Evolutionary conservation across 257 asterid genomes (phyloP).

Genomic region (Schizonepeta tenuifolia): DNA sequence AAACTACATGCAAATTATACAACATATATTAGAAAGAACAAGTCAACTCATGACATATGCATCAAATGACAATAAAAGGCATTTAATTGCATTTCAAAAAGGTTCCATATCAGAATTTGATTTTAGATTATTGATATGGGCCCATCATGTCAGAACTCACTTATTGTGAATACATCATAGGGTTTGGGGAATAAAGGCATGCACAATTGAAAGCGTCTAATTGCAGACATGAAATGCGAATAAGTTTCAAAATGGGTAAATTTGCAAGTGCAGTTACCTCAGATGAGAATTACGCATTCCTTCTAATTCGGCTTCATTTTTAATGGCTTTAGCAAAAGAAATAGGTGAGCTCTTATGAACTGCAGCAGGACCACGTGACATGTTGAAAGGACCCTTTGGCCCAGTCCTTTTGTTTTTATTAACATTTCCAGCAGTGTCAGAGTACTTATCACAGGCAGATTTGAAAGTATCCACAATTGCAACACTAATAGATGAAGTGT

Average conservation of each 20-base stretch:
- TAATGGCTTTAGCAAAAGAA: slow-evolving; percentile 86
- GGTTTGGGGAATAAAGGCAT: not conserved
- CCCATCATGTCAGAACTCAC: not conserved
- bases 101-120: not conserved
- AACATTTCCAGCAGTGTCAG: slow-evolving; percentile 36
- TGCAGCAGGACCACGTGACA: slow-evolving; percentile 52
- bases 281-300: slow-evolving; percentile 93
- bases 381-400: slow-evolving; percentile 36
- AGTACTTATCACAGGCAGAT: slow-evolving; percentile 63
- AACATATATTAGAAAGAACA: not conserved
- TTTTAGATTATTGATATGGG: not conserved
- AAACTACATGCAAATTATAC: too few species aligned
- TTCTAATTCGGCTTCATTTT: slow-evolving; percentile 89
- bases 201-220: slow-evolving; percentile 4
- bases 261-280: slow-evolving; percentile 52
- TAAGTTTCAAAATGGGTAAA: not conserved
- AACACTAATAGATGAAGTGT: slow-evolving; percentile 81
- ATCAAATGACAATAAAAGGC: not conserved
- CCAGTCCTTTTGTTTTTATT: slow-evolving; percentile 34
- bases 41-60: not conserved
- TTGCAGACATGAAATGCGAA: slow-evolving; percentile 11
- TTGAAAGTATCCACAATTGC: slow-evolving; percentile 74
- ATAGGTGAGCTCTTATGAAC: slow-evolving; percentile 75
- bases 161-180: not conserved
- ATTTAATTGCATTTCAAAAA: not conserved